Evolutionary conservation across 2,329 filamentous ascomycete species (phyloP).

Genomic region (Arthrobotrys entomopaga): DNA sequence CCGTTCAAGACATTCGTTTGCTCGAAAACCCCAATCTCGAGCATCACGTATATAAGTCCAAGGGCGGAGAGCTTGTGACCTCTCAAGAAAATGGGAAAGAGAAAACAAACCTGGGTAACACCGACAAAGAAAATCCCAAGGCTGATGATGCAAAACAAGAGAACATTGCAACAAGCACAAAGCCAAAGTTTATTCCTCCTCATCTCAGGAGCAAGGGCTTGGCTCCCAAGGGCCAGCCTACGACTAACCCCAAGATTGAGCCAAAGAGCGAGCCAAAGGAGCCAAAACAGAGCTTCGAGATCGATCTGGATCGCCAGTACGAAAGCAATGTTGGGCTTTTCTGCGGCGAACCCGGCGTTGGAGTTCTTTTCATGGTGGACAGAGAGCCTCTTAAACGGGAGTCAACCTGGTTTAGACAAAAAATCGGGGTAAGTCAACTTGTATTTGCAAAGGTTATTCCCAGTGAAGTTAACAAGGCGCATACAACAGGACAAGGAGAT

Average conservation of each 20-base stretch:
- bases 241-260: not conserved
- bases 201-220: too few species aligned
- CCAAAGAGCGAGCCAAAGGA: not conserved
- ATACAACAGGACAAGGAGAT: constrained; percentile 3
- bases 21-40: constrained; percentile 11
- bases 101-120: too few species aligned
- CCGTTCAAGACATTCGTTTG: constrained; percentile 18
- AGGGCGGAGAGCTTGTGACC: not conserved
- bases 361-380: constrained; percentile 13
- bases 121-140: too few species aligned
- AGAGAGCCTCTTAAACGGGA: constrained; percentile 8
- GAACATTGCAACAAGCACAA: too few species aligned
- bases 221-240: not conserved
- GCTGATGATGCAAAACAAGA: too few species aligned
- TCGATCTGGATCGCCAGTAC: constrained; percentile 23
- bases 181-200: too few species aligned
- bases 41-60: not conserved
- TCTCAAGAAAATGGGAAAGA: not conserved
- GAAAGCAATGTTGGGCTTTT: constrained; percentile 23
- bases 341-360: constrained; percentile 8
- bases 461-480: too few species aligned
- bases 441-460: too few species aligned
- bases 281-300: constrained; percentile 4
- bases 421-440: constrained; percentile 11
- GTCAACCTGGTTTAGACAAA: constrained; percentile 14